Conservation (phyloP, 768 basidiomycete species). For the Rossbeevera mucosa region DNA sequence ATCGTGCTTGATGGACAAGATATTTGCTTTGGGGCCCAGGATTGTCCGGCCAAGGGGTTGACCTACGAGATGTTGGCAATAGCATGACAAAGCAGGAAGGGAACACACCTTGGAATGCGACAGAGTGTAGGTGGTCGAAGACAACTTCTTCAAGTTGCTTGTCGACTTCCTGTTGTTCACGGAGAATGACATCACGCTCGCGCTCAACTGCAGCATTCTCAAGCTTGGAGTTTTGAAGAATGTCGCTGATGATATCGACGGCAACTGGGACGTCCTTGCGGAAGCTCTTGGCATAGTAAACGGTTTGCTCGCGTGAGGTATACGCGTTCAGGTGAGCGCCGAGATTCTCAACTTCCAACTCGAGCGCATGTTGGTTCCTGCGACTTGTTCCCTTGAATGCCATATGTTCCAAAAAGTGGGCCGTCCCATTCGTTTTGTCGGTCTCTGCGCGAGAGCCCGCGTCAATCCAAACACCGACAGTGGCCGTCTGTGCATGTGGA, state of each 20-base stretch:
- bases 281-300: constrained; percentile 99
- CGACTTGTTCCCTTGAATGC: constrained; percentile 94
- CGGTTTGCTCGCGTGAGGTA: constrained; percentile 97
- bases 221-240: constrained; percentile 94
- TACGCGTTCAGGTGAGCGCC: constrained; percentile 98
- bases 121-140: constrained; percentile 94
- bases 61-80: constrained; percentile 40
- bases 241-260: constrained; percentile 97
- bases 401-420: constrained; percentile 99
- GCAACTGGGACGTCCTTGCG: constrained; percentile 86
- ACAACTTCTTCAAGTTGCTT: constrained; percentile 98
- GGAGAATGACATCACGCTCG: constrained; percentile 92
- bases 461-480: constrained; percentile 99
- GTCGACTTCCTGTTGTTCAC: constrained; percentile 98
- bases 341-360: constrained; percentile 96
- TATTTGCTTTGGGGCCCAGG: constrained; percentile 93
- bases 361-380: constrained; percentile 84
- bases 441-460: constrained; percentile 97
- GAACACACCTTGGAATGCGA: constrained; percentile 85
- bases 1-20: constrained; percentile 88
- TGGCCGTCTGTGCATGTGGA: constrained; percentile 89
- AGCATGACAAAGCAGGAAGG: constrained; percentile 1
- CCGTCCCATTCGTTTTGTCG: constrained; percentile 90
- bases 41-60: constrained; percentile 97
- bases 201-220: constrained; percentile 85